Conservation (phyloP, 257 asterid species). For the Rhazya stricta region DNA sequence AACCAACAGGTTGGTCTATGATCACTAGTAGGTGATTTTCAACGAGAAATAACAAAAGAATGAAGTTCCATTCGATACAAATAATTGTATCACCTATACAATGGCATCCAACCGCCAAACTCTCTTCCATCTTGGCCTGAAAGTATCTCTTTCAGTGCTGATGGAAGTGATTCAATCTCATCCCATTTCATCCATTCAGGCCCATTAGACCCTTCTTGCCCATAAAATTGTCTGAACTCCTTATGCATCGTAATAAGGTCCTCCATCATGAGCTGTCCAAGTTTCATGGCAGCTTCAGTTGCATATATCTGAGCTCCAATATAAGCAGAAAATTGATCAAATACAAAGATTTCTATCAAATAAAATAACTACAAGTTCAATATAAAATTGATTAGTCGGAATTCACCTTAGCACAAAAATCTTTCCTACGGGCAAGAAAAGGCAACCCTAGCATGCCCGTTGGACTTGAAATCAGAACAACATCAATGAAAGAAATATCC, state of each 20-base stretch:
- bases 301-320: conserved; percentile 55
- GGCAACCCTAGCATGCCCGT: conserved; percentile 84
- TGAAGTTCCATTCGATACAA: background rate
- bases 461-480: conserved; percentile 70
- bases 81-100: conserved; percentile 48
- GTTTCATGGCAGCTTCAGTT: conserved; percentile 74
- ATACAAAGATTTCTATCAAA: background rate
- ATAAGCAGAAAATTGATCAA: conserved; percentile 20
- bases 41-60: conserved; percentile 1
- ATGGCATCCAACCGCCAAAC: conserved; percentile 75
- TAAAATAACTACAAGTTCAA: conserved; percentile 10
- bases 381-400: conserved; percentile 2
- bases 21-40: conserved; percentile 1
- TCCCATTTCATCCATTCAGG: conserved; percentile 90
- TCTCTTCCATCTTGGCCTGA: conserved; percentile 28
- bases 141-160: conserved; percentile 43
- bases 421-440: conserved; percentile 55
- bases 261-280: conserved; percentile 77
- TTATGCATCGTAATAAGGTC: conserved; percentile 76
- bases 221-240: conserved; percentile 68
- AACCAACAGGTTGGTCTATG: background rate
- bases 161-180: conserved; percentile 60
- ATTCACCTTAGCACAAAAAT: conserved; percentile 68
- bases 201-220: conserved; percentile 44
- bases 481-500: conserved; percentile 57